Base-by-base conservation (phyloP, 805 yeast species). In the Saturnispora sanitii region DNA sequence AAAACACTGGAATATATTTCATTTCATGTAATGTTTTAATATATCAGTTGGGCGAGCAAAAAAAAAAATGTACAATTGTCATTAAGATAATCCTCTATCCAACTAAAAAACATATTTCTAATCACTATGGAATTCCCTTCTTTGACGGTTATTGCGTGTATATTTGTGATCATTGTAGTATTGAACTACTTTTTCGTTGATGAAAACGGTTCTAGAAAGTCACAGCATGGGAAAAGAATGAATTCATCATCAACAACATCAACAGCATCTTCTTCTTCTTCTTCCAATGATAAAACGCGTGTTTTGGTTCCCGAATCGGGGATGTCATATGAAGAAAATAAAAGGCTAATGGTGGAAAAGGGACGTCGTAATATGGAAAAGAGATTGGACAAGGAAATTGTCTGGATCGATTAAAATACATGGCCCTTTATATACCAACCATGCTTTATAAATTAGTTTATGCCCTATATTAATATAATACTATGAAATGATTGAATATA, bases 181-280 rank as follows among this genome's bases (percentile, higher is more conserved):
- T 59, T 81, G 38, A 70, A 80, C 58, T 82, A 85, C 82, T 65
- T 81, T 44, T 67, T 79, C 33, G 58, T 76, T 26, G 75, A 44
- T 8, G 45, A 41, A n/a, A 15, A 16, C 6, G 8, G 16, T 12
- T 6, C 16, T 6, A 6, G 6, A n/a, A 27, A 27, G 30, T 27
- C 30, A 16, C 26, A 23, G 26, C 26, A 23, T 11, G 26, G 9
- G 11, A 23, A 23, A 23, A 6, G 11, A 23, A 11, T 23, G 26
- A 23, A 6, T 11, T 6, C 26, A 23, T 7, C 26, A 6, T 23
- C 26, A 6, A 23, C 26, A 23, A 23, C 26, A 23, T 6, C 11
- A 6, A 6, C 26, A 23, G 11, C 26, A 23, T 7, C 9, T 23
- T 6, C 11, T 23, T 23, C 26, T 11, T n/a, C n/a, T n/a, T n/a